Conservation (phyloP, 306 rosid genomes). For the Quercus aquifolioides region DNA sequence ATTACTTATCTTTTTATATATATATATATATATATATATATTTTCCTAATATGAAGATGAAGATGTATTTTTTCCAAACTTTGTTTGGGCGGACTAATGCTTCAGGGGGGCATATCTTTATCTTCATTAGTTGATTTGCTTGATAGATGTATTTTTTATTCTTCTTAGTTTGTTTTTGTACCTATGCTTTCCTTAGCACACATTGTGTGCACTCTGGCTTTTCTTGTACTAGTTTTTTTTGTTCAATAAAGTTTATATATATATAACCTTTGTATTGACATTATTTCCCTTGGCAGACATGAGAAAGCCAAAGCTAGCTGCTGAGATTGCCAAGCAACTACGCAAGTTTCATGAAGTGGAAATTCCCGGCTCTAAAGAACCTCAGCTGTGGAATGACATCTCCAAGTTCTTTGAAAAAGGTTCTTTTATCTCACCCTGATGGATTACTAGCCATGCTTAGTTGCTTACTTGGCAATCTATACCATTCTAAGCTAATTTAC, state of each 20-base stretch:
- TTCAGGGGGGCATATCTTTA: too few relatives aligned
- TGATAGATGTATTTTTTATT: too few relatives aligned
- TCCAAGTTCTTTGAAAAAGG: slow-evolving; percentile 78
- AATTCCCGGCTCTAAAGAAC: slow-evolving; percentile 85
- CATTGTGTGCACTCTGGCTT: too few relatives aligned
- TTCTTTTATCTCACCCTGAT: slow-evolving; percentile 23
- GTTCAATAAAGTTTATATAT: too few relatives aligned
- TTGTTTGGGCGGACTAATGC: too few relatives aligned
- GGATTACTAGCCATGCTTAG: slow-evolving; percentile 1
- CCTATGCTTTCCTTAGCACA: too few relatives aligned
- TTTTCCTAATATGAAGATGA: too few relatives aligned
- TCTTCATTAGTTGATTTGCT: too few relatives aligned
- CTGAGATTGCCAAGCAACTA: slow-evolving; percentile 74
- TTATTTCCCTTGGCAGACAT: slow-evolving; percentile 51
- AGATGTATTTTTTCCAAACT: too few relatives aligned
- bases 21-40: too few relatives aligned
- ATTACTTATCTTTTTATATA: neutral
- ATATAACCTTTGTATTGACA: slow-evolving; percentile 17
- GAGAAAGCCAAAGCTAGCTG: slow-evolving; percentile 70
- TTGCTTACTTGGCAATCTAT: slow-evolving; percentile 8
- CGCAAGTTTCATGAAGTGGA: slow-evolving; percentile 69
- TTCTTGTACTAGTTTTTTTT: too few relatives aligned
- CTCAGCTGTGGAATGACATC: slow-evolving; percentile 85
- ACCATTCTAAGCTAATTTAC: neutral
- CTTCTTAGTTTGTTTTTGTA: too few relatives aligned